These are phyloP conservation scores for Aegle marmelos DNA, from an alignment of 345 rosid species.

Conservation along the genomic window DNA sequence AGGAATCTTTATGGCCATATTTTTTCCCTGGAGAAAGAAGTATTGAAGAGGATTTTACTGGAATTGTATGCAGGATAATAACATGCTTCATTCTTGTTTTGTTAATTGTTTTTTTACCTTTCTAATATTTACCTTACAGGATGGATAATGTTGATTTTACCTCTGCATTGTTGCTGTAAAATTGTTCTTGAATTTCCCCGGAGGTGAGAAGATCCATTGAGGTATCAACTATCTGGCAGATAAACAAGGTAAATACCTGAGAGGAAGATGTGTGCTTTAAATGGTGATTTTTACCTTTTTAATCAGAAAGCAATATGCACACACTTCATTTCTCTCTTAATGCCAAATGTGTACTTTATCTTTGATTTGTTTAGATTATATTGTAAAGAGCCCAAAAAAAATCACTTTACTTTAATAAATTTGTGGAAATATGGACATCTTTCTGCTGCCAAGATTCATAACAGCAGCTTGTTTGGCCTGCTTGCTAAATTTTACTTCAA, in stretches of 20 bases:
- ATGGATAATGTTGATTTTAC: background rate
- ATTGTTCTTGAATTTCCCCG: background rate
- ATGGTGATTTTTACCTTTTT: background rate
- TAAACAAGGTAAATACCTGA: background rate
- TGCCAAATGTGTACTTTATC: background rate
- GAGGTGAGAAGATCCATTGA: background rate
- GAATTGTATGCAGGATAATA: background rate
- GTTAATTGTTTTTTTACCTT: background rate
- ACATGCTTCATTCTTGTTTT: background rate
- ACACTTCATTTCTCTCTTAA: background rate
- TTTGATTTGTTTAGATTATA: background rate
- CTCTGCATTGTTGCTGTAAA: background rate
- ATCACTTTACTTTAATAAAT: background rate
- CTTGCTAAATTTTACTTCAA: background rate
- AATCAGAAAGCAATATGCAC: background rate
- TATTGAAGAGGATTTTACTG: background rate
- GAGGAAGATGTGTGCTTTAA: background rate
- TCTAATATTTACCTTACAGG: constrained; percentile 2
- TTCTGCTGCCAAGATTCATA: background rate
- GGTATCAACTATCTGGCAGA: background rate
- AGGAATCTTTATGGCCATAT: background rate
- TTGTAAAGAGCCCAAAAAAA: background rate
- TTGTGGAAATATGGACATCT: background rate
- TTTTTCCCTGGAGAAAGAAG: background rate
- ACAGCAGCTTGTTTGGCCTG: background rate